Evolutionary conservation across 257 asterid species (phyloP), one percentile per base, ranked within the genome.

Genomic region (Penstemon barbatus): DNA sequence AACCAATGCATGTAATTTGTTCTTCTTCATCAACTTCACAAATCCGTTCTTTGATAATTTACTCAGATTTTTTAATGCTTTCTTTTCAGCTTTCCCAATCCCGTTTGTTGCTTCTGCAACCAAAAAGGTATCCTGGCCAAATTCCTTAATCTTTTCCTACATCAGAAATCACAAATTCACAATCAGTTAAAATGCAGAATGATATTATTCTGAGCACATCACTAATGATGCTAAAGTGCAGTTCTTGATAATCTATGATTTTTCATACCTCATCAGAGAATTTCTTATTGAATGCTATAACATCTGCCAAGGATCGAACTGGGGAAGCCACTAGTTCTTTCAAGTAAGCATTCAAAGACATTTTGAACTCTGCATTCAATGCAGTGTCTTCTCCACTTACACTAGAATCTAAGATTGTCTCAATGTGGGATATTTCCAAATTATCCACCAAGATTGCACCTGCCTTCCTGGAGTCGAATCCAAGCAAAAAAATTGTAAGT

Each of bases 291-390:
- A 88, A 86, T 68, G 74, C 71, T 50, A 88, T 84, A 51, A 86
- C 63, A 38, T 86, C 90, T 4, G 89, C 83, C 55, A 88, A 67
- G 36, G 90, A 82, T 45, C 78, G 66, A 57, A 86, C 89, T 2
- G 85, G 85, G 45, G 89, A 82, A 65, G 62, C 10, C 10, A 57
- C 73, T 4, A 84, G 73, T 10, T 79, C 83, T 66, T 64, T 59
- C 53, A 86, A 73, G 62, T 86, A 88, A 41, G 54, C 75, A 64
- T 81, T 79, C 10, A 86, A 55, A 13, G 64, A 51, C 36, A 79
- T 80, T 78, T 88, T 88, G 75, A 86, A 84, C 73, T 88, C 91
- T 5, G 93, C 83, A 75, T 76, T 41, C 81, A 84, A 19, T 25
- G 85, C 80, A 49, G 68, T 19, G 3, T n/a, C 19, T 69, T 86